phyloP scores from a whole-genome alignment of 177 flowering plant species.

The Vitis hybrid region DNA sequence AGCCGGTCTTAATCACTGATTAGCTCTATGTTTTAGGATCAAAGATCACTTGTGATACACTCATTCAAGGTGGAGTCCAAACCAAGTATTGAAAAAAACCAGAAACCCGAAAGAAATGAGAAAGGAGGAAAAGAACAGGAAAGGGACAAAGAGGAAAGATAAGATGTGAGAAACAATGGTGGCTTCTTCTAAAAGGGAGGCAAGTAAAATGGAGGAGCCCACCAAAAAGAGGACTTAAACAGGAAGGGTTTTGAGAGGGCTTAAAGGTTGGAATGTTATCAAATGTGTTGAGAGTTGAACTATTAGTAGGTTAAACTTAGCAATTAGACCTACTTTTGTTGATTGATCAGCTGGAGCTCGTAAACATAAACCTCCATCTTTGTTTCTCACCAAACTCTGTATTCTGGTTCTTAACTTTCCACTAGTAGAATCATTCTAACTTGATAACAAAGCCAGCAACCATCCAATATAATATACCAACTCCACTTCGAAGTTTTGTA shows the following conservation, averaged over 20 bases:
- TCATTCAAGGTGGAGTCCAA: constrained; percentile 34
- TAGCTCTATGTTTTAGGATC: not conserved
- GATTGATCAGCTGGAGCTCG: constrained; percentile 6
- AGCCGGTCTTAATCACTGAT: too few relatives aligned
- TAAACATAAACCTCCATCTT: not conserved
- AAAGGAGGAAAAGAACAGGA: not conserved
- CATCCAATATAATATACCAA: constrained; percentile 39
- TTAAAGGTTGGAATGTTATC: not conserved
- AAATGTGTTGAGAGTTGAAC: not conserved
- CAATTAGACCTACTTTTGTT: constrained; percentile 25
- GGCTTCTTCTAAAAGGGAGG: constrained; percentile 49
- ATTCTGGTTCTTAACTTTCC: constrained; percentile 22
- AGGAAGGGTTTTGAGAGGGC: not conserved
- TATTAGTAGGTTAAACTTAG: constrained; percentile 30
- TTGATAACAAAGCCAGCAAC: constrained; percentile 43
- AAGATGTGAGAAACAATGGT: constrained; percentile 11
- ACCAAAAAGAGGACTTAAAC: constrained; percentile 10
- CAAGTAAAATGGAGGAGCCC: constrained; percentile 29
- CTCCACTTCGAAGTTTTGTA: constrained; percentile 15
- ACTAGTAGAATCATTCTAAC: constrained; percentile 40
- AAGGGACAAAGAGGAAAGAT: not conserved
- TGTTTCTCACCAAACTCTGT: constrained; percentile 30
- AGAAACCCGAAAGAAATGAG: not conserved
- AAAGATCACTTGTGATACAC: constrained; percentile 30
- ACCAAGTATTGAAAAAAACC: constrained; percentile 18